Percentiles rank a stretch among this genome's conserved stretches.
Evolutionary conservation across 169 alveolate species (phyloP).

Genomic region (Eimeria tenella): DNA sequence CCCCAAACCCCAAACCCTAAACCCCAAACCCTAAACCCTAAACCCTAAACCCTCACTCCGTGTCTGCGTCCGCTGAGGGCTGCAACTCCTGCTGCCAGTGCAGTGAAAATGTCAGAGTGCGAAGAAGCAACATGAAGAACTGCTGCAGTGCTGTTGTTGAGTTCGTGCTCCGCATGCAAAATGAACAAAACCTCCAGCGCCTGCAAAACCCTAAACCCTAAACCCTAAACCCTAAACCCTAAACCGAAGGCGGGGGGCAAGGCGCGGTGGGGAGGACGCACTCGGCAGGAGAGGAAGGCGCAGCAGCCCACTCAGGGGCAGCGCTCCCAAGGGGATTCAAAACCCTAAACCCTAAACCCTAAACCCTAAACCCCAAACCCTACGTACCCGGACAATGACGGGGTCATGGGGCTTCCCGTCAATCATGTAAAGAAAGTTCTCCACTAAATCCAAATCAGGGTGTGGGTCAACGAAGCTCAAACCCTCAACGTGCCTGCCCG

Average conservation of each 20-base stretch:
- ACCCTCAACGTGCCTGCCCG: conserved; percentile 88
- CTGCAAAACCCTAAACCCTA: conserved; percentile 74
- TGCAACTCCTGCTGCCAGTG: conserved; percentile 92
- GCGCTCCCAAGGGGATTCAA: neutral
- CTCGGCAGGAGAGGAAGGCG: too few species aligned
- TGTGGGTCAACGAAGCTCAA: conserved; percentile 88
- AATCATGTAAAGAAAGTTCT: conserved; percentile 92
- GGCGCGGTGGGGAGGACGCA: too few species aligned
- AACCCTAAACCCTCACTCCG: conserved; percentile 63
- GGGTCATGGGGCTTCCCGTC: conserved; percentile 83
- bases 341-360: neutral
- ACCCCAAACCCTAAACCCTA: too few species aligned
- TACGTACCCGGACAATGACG: conserved; percentile 75
- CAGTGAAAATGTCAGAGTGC: conserved; percentile 88
- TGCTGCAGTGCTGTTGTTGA: conserved; percentile 91
- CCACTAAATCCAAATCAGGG: conserved; percentile 79
- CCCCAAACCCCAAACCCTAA: too few species aligned
- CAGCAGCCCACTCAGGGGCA: too few species aligned
- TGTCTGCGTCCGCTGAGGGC: conserved; percentile 80
- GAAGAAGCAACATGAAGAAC: conserved; percentile 91
- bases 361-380: neutral
- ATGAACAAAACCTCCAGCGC: conserved; percentile 90
- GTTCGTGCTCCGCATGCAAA: conserved; percentile 93
- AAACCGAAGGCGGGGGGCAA: neutral
- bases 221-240: neutral